Evolutionary conservation across 1,284 basidiomycete species (phyloP), one percentile per base, ranked within the genome.

Genomic region (Afroboletus lepidellus): DNA sequence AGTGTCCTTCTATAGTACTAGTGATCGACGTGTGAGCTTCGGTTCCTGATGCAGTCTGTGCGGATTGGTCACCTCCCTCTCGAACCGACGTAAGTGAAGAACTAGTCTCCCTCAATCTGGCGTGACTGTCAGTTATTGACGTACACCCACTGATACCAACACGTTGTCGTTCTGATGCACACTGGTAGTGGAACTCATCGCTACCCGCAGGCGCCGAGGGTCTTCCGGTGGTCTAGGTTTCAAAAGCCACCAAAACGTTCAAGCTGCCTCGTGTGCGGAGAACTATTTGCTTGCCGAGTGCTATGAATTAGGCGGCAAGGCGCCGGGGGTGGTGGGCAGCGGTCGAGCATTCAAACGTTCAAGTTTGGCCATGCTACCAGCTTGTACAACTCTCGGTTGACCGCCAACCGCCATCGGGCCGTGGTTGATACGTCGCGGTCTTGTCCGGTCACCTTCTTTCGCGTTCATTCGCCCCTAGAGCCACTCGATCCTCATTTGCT

Each of bases 401-500:
- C 34, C 36, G 21, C 27, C 29, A 11, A 32, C 46, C 38, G 34
- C 30, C 42, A 50, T 41, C 54, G 52, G 45, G n/a, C 54, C 50
- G 33, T 55, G 54, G 53, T 55, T 25, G 57, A 57, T 51, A 38
- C 48, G 27, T 58, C 55, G 56, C 57, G 39, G 65, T 64, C 56
- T 57, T 50, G 55, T 53, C 49, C 44, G 59, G 46, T 29, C 59
- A 53, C 36, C 36, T 63, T 64, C 60, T 53, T 50, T 52, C 44
- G 41, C 55, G 23, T 63, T 54, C 64, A 51, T 58, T 56, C n/a
- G 56, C 64, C 67, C 64, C 64, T 69, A 69, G 64, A 58, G 64
- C 67, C 64, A 65, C 67, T 55, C 54, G 63, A 67, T 69, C 66
- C 66, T 67, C 68, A 69, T 67, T 70, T 70, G 54, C 53, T 62